A percentile compares a stretch with the other conserved stretches of the same genome.
phyloP scores from a whole-genome alignment of 306 rosid genomes.

The Vigna reflexopilosa region DNA sequence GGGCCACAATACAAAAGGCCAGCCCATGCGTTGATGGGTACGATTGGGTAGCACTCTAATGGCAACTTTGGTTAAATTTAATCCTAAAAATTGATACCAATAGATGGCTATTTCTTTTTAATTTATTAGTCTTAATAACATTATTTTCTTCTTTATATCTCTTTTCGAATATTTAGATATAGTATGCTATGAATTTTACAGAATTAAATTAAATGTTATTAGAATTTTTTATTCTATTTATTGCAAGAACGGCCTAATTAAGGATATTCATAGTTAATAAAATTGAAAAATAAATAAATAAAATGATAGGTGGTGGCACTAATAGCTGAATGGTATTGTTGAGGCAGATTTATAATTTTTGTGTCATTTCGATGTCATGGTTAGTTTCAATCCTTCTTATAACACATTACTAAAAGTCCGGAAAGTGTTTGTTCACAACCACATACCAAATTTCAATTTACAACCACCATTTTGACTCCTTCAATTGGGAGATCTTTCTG shows the following conservation, averaged over 20 bases:
- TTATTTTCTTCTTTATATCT: too few species aligned
- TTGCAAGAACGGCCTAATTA: background rate
- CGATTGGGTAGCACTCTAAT: background rate
- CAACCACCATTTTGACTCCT: background rate
- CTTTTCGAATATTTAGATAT: too few species aligned
- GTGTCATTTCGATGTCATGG: background rate
- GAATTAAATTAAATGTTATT: background rate
- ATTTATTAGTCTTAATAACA: too few species aligned
- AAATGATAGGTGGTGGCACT: too few species aligned
- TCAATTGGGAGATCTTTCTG: background rate
- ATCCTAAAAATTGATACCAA: background rate
- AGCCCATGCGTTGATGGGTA: background rate
- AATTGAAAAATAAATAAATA: background rate
- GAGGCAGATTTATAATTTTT: background rate
- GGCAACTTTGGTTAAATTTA: background rate
- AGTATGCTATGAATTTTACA: too few species aligned
- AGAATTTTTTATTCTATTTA: background rate
- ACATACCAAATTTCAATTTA: background rate
- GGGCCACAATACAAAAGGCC: background rate
- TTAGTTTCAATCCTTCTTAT: background rate
- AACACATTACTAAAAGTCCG: constrained; percentile 1
- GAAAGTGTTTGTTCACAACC: constrained; percentile 5
- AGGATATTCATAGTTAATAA: background rate
- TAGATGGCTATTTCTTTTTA: too few species aligned
- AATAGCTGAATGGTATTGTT: too few species aligned